Base-by-base conservation (phyloP, 345 rosid species). In the Camelina hispida region DNA sequence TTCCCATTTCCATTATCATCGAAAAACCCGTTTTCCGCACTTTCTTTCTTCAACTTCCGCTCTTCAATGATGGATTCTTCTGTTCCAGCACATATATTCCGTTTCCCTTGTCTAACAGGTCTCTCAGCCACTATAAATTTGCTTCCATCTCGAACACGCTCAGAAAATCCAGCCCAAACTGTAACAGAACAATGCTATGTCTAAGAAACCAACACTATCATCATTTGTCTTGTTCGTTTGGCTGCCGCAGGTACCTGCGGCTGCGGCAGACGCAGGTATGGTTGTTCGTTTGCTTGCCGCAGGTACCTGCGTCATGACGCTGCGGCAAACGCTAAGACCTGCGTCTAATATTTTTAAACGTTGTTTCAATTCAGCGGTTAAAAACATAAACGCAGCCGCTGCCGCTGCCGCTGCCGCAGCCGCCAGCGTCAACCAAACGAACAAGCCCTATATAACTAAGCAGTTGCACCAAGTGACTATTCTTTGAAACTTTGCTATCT, bases 101-200 rank as follows among this genome's bases (percentile, higher is more conserved):
- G 73, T 74, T 81, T 70, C 38, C 62, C 82, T 83, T 83, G 93
- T 76, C 86, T 89, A 28, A 62, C 60, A 0, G 90, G 88, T 76
- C 52, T 92, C 75, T 88, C 97, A 2, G 94, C 96, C 57, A 95
- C 97, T 70, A 87, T 70, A 81, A 84, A 95, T 79, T 95, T 95
- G 86, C 81, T 88, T 32, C 98, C 97, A 40, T 92, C 90, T 2
- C 91, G 96, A 22, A 35, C 74, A 81, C 93, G 87, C 81, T 92
- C 96, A 17, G 98, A 73, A 82, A 95, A 89, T 18, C 96, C 96
- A 66, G 98, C 98, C 99, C 99, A 95, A 72, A 93, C 99, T 95
- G 93, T 64, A 72, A 30, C 46, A 59, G 35, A 62, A 18, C 14
- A 57, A 57, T 46, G 12, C 5, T 10, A 14, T 54, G 15, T 17